Conservation (phyloP, 2,329 filamentous ascomycete species). For the Ascochyta clinopodiicola region DNA sequence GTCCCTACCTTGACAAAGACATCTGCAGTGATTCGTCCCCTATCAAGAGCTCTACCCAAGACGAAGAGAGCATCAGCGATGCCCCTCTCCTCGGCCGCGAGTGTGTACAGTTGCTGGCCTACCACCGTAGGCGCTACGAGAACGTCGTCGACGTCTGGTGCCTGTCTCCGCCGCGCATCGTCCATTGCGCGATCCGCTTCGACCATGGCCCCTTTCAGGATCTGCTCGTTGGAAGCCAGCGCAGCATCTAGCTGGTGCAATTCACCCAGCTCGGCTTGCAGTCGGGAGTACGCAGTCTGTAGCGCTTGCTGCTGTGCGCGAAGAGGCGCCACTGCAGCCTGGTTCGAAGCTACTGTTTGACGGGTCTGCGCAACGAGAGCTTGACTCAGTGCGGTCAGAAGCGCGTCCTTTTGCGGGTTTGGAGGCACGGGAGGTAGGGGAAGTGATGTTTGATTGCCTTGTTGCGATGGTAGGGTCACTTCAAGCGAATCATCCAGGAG, state of each 20-base stretch:
- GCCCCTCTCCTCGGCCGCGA: slow-evolving; percentile 87
- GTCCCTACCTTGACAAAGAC: slow-evolving; percentile 73
- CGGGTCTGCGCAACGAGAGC: slow-evolving; percentile 73
- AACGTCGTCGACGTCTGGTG: slow-evolving; percentile 85
- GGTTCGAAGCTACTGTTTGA: slow-evolving; percentile 73
- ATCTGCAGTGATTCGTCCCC: slow-evolving; percentile 72
- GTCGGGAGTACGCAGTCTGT: slow-evolving; percentile 68
- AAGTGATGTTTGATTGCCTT: slow-evolving; percentile 56
- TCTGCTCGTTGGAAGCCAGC: slow-evolving; percentile 76
- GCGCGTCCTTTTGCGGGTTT: slow-evolving; percentile 92
- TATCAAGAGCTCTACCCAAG: slow-evolving; percentile 75
- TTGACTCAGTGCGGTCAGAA: slow-evolving; percentile 77
- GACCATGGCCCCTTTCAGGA: slow-evolving; percentile 77
- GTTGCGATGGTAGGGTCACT: slow-evolving; percentile 60
- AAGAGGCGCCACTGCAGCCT: slow-evolving; percentile 75
- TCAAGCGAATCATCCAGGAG: slow-evolving; percentile 70
- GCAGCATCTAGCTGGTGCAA: slow-evolving; percentile 74
- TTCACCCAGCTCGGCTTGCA: slow-evolving; percentile 76
- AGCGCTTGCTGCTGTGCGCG: slow-evolving; percentile 82
- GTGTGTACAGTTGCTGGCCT: slow-evolving; percentile 86
- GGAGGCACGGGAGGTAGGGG: slow-evolving; percentile 87
- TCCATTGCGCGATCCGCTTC: slow-evolving; percentile 81
- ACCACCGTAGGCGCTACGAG: slow-evolving; percentile 94
- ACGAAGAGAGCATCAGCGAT: slow-evolving; percentile 88
- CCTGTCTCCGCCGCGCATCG: slow-evolving; percentile 70